Evolutionary conservation across 495 filamentous ascomycete genomes (phyloP).

Genomic region (Trichocladium antarcticum): DNA sequence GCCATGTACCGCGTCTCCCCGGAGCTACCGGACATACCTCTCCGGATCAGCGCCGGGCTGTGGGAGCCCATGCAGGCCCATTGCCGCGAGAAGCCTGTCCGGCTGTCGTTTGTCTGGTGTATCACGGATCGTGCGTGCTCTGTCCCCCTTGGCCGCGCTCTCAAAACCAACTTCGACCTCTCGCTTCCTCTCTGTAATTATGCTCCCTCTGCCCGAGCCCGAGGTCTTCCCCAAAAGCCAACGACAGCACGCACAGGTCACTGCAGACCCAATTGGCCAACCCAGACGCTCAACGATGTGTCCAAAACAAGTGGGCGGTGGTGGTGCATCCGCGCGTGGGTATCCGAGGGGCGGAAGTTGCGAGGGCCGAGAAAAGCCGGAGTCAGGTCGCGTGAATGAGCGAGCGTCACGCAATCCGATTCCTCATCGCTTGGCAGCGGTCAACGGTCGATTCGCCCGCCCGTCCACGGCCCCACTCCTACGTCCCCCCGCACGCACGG

Average conservation of each 20-base stretch:
- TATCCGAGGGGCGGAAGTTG: no score
- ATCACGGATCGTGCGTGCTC: no score
- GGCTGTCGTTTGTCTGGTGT: neutral
- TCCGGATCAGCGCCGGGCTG: slow-evolving; percentile 15
- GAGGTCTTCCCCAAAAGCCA: no score
- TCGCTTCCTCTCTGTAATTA: no score
- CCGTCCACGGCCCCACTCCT: no score
- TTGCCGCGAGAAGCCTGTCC: no score
- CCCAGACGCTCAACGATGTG: neutral
- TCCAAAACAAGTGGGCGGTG: neutral
- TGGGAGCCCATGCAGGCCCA: slow-evolving; percentile 10
- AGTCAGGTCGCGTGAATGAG: neutral
- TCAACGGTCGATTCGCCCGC: neutral
- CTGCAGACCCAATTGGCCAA: neutral
- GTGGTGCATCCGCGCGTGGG: no score
- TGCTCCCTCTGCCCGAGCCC: no score
- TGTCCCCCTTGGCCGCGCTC: no score
- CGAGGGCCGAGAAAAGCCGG: neutral
- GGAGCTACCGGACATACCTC: slow-evolving; percentile 11
- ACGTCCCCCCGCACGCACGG: no score
- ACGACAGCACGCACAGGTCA: no score
- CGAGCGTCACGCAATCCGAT: neutral
- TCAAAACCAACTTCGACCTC: no score
- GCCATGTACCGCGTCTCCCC: neutral
- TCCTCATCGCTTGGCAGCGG: neutral